Evolutionary conservation across 495 filamentous ascomycete genomes (phyloP), one percentile per base, ranked within the genome.

Genomic region (Penicillium silybi): DNA sequence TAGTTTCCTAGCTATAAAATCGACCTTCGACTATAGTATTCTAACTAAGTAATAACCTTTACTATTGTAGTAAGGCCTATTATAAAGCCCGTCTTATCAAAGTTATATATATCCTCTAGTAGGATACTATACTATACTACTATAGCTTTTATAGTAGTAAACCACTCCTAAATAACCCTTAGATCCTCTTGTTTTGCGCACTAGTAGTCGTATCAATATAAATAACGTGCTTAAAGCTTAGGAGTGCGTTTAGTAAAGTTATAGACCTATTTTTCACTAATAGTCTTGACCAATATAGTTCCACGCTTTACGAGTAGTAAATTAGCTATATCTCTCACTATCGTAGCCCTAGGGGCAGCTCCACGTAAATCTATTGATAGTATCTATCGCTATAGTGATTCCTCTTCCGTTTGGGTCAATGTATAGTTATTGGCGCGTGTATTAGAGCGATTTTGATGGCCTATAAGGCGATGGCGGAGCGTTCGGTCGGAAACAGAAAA

Each of bases 1-100:
- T 23, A 23, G 6, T 23, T 23, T 29, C 63, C 55, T 56, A 60
- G 64, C 59, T 76, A 56, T 42, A 50, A 44, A 39, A 54, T 16
- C 25, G 51, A 56, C 20, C 51, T 43, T 37, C 50, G 51, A 44
- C 54, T 41, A 49, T 37, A 40, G 35, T 58, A 53, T 54, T 73
- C 52, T 39, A 50, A 41, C 11, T 46, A 35, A 47, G 53, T 72
- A 61, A 72, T 48, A 48, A 73, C 65, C 44, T 63, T 64, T 37
- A 32, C 44, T 27, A 54, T 58, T 10, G 46, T 46, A 53, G 63
- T 67, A 41, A 71, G 44, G n/a, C 67, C 66, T 42, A 77, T 75
- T 41, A 61, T 29, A 62, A 76, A 67, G 50, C 69, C 57, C 47
- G 62, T 69, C 57, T 79, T 63, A 54, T 79, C 64, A 56, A 79